Evolutionary conservation across 2,329 filamentous ascomycete species (phyloP).

Genomic region (Paramyrothecium sp.): DNA sequence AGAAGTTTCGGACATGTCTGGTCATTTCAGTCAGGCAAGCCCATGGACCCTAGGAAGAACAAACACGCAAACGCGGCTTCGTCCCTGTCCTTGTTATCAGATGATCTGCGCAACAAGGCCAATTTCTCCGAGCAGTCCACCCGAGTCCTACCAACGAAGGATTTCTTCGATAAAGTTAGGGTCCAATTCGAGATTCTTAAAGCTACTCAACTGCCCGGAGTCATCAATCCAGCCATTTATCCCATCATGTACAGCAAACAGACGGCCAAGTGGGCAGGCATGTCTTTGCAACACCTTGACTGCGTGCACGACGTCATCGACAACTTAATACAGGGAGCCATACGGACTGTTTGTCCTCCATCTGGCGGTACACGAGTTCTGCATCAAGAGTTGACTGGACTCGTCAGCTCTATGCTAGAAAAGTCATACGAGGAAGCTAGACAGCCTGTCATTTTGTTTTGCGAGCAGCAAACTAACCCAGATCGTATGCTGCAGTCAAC

Average conservation of each 20-base stretch:
- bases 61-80: too few species aligned
- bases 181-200: slow-evolving; percentile 22
- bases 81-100: too few species aligned
- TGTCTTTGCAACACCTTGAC: slow-evolving; percentile 21
- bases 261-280: slow-evolving; percentile 25
- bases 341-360: slow-evolving; percentile 13
- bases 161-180: slow-evolving; percentile 16
- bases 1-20: not conserved
- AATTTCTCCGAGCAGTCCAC: slow-evolving; percentile 5
- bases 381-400: slow-evolving; percentile 8
- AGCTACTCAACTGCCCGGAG: slow-evolving; percentile 26
- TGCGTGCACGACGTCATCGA: slow-evolving; percentile 13
- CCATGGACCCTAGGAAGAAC: too few species aligned
- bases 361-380: slow-evolving; percentile 10
- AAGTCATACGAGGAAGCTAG: not conserved
- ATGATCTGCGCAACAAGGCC: too few species aligned
- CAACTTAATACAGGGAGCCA: slow-evolving; percentile 11
- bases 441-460: too few species aligned
- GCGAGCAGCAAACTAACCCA: too few species aligned
- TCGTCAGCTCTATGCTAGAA: slow-evolving; percentile 4
- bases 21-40: not conserved
- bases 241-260: slow-evolving; percentile 26
- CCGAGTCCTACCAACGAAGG: not conserved
- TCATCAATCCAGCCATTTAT: slow-evolving; percentile 29
- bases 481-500: too few species aligned